A percentile compares a stretch with the other conserved stretches of the same genome.
Conservation (phyloP, 2,329 filamentous ascomycete genomes). For the Pezizomycotina sp. region DNA sequence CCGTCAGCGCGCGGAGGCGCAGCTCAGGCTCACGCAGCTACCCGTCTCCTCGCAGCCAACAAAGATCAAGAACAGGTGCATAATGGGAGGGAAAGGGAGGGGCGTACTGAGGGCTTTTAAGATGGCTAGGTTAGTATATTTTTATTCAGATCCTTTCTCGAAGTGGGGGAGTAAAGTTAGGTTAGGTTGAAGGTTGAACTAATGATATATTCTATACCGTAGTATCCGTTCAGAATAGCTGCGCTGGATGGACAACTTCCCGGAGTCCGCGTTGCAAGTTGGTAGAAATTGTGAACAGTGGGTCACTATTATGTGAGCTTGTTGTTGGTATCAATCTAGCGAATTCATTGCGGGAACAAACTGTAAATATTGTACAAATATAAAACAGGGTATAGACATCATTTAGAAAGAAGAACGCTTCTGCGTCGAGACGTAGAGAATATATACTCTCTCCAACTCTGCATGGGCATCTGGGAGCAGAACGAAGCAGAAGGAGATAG, state of each 20-base stretch:
- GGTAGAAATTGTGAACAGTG: no score
- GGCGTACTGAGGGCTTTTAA: conserved; percentile 90
- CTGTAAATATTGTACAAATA: no score
- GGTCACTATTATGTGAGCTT: no score
- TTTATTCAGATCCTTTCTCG: neutral
- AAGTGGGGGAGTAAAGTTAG: neutral
- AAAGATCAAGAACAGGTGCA: conserved; percentile 86
- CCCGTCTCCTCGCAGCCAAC: conserved; percentile 86
- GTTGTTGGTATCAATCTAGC: no score
- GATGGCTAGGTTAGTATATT: conserved; percentile 61
- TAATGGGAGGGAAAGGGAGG: conserved; percentile 73
- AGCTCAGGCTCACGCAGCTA: conserved; percentile 87
- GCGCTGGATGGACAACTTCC: conserved; percentile 72
- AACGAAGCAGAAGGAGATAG: no score
- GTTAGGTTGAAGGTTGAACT: conserved; percentile 19
- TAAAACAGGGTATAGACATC: no score
- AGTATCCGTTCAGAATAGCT: conserved; percentile 89
- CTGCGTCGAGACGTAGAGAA: no score
- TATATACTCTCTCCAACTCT: no score
- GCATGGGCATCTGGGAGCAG: no score
- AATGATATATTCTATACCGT: no score
- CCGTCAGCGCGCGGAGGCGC: conserved; percentile 72
- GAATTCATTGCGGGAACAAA: no score
- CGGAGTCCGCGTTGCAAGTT: conserved; percentile 89
- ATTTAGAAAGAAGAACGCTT: no score